phyloP scores from a whole-genome alignment of 2,329 filamentous ascomycete species.

The Diaporthe sp. region DNA sequence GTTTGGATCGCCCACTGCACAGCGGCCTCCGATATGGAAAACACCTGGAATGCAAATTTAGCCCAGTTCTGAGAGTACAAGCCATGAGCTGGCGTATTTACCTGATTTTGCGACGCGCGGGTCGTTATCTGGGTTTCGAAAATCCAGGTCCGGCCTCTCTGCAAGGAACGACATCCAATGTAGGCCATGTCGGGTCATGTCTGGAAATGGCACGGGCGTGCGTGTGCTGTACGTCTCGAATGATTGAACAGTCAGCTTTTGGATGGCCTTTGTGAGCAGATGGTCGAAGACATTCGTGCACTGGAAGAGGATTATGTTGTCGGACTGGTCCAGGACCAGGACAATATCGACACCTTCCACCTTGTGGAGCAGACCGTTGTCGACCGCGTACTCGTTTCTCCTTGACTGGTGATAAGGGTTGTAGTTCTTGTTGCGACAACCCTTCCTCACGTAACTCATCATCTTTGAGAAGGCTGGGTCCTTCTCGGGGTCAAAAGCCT shows the following conservation, averaged over 20 bases:
- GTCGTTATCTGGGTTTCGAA: background rate
- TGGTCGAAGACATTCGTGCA: background rate
- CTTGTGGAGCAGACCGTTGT: background rate
- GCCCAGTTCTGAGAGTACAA: background rate
- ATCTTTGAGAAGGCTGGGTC: constrained; percentile 7
- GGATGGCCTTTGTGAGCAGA: background rate
- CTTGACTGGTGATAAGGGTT: background rate
- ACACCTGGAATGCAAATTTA: background rate
- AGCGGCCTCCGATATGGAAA: background rate
- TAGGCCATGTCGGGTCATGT: constrained; percentile 1
- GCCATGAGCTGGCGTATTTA: background rate
- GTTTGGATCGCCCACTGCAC: background rate
- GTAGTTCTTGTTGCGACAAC: background rate
- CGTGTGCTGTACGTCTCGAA: background rate
- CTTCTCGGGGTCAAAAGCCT: no score
- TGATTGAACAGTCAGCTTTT: background rate
- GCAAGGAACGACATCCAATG: background rate
- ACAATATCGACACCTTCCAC: background rate
- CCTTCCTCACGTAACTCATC: background rate
- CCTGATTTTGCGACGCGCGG: background rate
- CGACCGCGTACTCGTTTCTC: background rate
- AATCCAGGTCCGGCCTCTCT: background rate
- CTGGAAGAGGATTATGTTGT: constrained; percentile 3
- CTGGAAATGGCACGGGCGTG: background rate
- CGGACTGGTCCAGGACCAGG: background rate